Evolutionary conservation across 352 stramenopile species (phyloP).

Genomic region (Phytophthora palmivora): DNA sequence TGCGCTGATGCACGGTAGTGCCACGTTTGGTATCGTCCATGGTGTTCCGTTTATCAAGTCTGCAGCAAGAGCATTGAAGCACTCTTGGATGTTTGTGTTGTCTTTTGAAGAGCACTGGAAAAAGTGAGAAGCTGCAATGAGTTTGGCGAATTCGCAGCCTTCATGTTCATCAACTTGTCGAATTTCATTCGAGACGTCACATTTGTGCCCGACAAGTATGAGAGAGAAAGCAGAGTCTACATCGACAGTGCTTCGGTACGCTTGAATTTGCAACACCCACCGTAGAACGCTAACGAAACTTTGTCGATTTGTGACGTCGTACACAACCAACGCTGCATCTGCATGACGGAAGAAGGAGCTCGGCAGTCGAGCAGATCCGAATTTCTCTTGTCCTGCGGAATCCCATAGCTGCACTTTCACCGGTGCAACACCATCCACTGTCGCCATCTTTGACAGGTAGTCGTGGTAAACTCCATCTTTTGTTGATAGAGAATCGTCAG

Average conservation of each 20-base stretch:
- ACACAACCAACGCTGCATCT: slow-evolving; percentile 51
- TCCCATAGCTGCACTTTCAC: slow-evolving; percentile 67
- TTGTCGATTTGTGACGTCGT: slow-evolving; percentile 43
- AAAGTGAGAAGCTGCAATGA: slow-evolving; percentile 32
- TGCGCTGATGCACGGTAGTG: neutral
- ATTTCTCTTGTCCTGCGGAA: slow-evolving; percentile 57
- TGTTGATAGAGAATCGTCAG: slow-evolving; percentile 1
- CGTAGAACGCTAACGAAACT: slow-evolving; percentile 42
- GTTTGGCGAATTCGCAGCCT: slow-evolving; percentile 26
- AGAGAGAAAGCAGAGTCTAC: slow-evolving; percentile 35
- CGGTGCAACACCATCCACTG: slow-evolving; percentile 31
- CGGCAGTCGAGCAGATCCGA: slow-evolving; percentile 39
- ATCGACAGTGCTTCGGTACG: slow-evolving; percentile 1
- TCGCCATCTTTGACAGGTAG: slow-evolving; percentile 46
- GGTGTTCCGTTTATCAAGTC: slow-evolving; percentile 1
- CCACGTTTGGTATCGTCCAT: slow-evolving; percentile 3
- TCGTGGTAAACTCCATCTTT: slow-evolving; percentile 15
- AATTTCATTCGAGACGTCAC: slow-evolving; percentile 7
- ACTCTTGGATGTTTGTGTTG: slow-evolving; percentile 14
- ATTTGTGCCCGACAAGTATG: slow-evolving; percentile 45
- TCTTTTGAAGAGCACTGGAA: slow-evolving; percentile 33
- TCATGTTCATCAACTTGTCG: slow-evolving; percentile 33
- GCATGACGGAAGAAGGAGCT: slow-evolving; percentile 56
- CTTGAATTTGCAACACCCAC: slow-evolving; percentile 43
- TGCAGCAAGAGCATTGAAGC: slow-evolving; percentile 25